Evolutionary conservation across 148 eudicot species (phyloP), one percentile per base, ranked within the genome.

Genomic region (Rhododendron ferrugineum): DNA sequence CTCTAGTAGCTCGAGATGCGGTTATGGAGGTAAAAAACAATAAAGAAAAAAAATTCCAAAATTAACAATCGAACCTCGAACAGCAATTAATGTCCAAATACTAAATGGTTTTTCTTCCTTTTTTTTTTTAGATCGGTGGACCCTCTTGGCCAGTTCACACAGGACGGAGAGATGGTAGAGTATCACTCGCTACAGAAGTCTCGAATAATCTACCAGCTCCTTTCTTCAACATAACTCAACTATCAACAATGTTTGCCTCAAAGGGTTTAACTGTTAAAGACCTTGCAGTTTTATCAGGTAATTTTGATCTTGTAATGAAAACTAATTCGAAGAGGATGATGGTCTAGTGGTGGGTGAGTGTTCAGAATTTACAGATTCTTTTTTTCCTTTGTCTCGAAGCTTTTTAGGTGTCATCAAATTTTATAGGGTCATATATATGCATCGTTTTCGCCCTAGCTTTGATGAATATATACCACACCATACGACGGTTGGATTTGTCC

Each of bases 1-100:
- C 90, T 16, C 84, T 93, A 52, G 91, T 91, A 26, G 90, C 92
- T 49, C 89, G 95, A 15, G 95, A 93, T 83, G 91, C 95, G 1
- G 70, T 88, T 23, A 9, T 16, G 13, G 13, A 78, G 85, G 93
- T 93, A 90, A 58, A 10, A 10, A n/a, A 40, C 20, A 4, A 11
- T 16, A n/a, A 22, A 22, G 46, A 8, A 46, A 46, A 30, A 4
- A 44, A 18, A 10, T 42, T 1, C 11, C 11, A 74, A n/a, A 78
- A 78, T 22, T 73, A 6, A 42, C 13, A 4, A 32, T 18, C 3
- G 1, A 37, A 37, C 11, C 26, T 2, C 0, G 26, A 36, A 74
- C 37, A 0, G 42, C 42, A 40, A 36, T 3, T 11, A 49, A 26
- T 49, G 1, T 26, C 81, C 30, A 10, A 77, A 2, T 23, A 18